Evolutionary conservation across 31 red algal species (phyloP).

Genomic region (Pterothamnion heteromorphum): DNA sequence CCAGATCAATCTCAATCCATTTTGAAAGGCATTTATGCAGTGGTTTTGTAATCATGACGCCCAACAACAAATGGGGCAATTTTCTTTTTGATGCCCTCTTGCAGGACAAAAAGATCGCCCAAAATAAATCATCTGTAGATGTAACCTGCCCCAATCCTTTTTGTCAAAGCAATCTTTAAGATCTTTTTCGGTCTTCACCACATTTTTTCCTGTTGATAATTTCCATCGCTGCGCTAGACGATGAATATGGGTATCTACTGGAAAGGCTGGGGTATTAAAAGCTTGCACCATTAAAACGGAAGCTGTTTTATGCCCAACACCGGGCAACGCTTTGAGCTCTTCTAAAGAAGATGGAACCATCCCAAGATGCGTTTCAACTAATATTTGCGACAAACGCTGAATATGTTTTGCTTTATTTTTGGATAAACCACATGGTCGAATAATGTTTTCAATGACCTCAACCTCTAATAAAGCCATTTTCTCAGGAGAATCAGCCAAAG

Average conservation of each 20-base stretch:
- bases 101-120: slow-evolving; percentile 84
- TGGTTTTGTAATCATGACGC: too few species aligned
- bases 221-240: slow-evolving; percentile 86
- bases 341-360: slow-evolving; percentile 62
- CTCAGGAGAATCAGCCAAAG: slow-evolving; percentile 54
- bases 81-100: slow-evolving; percentile 70
- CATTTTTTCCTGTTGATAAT: slow-evolving; percentile 47
- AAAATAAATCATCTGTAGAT: slow-evolving; percentile 85
- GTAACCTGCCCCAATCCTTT: slow-evolving; percentile 60
- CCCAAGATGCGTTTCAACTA: slow-evolving; percentile 54
- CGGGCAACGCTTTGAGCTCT: slow-evolving; percentile 65
- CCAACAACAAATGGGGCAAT: slow-evolving; percentile 64
- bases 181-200: slow-evolving; percentile 62
- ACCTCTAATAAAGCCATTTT: slow-evolving; percentile 57
- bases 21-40: too few species aligned
- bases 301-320: slow-evolving; percentile 91
- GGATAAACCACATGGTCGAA: slow-evolving; percentile 65
- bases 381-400: slow-evolving; percentile 42
- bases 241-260: slow-evolving; percentile 96
- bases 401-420: slow-evolving; percentile 68
- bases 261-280: slow-evolving; percentile 84
- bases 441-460: slow-evolving; percentile 53
- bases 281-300: slow-evolving; percentile 80
- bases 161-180: slow-evolving; percentile 71
- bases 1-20: slow-evolving; percentile 30